Evolutionary conservation across 2,329 filamentous ascomycete species (phyloP).

Genomic region (Trichoderma sp.): DNA sequence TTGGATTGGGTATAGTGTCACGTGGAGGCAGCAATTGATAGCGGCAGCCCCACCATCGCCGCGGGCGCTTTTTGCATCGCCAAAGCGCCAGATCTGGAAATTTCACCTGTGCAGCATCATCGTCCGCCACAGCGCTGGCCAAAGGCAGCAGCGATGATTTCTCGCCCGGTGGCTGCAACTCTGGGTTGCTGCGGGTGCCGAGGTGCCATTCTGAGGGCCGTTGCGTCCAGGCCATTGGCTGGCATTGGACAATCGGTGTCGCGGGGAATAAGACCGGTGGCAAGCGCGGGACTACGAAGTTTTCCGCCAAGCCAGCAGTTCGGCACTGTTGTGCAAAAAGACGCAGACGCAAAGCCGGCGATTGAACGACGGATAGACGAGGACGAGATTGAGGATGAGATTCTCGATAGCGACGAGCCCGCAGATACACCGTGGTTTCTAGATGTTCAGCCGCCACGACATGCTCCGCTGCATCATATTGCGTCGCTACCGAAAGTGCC

Average conservation of each 20-base stretch:
- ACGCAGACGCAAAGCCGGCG: background rate
- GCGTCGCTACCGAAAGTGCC: slow-evolving; percentile 56
- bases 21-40: slow-evolving; percentile 6
- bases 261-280: slow-evolving; percentile 22
- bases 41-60: slow-evolving; percentile 9
- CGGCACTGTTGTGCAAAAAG: background rate
- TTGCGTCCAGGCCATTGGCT: slow-evolving; percentile 26
- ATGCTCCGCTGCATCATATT: slow-evolving; percentile 47
- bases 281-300: slow-evolving; percentile 25
- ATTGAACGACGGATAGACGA: background rate
- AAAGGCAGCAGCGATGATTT: slow-evolving; percentile 28
- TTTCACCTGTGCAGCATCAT: slow-evolving; percentile 3
- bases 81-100: slow-evolving; percentile 7
- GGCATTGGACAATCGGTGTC: slow-evolving; percentile 27
- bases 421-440: slow-evolving; percentile 76
- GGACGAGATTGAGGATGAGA: slow-evolving; percentile 15
- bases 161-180: slow-evolving; percentile 30
- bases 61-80: slow-evolving; percentile 7
- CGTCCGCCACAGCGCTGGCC: background rate
- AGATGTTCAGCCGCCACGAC: slow-evolving; percentile 61
- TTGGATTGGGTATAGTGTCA: background rate
- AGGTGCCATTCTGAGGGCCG: slow-evolving; percentile 30
- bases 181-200: slow-evolving; percentile 34
- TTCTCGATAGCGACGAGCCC: slow-evolving; percentile 32
- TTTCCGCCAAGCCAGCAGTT: slow-evolving; percentile 24